phyloP scores from a whole-genome alignment of 345 rosid genomes.

The Clarkia xantiana region DNA sequence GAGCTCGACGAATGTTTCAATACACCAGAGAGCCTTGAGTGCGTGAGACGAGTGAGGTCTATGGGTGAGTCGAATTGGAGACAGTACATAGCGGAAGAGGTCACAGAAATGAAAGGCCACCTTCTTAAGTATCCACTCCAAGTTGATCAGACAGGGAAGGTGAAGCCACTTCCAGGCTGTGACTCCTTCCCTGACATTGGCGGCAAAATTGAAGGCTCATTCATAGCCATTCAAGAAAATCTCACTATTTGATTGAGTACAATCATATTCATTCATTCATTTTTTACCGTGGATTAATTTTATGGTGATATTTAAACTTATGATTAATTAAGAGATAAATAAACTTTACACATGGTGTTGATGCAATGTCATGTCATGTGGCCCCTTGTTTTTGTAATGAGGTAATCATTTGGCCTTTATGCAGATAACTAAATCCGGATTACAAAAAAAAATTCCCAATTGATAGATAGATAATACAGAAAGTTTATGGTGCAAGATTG shows the following conservation, averaged over 20 bases:
- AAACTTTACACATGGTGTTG: too few relatives aligned
- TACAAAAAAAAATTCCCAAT: too few relatives aligned
- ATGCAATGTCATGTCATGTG: too few relatives aligned
- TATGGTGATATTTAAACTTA: too few relatives aligned
- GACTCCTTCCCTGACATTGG: slow-evolving; percentile 79
- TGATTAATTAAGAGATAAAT: too few relatives aligned
- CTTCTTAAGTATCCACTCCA: slow-evolving; percentile 77
- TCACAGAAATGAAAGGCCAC: slow-evolving; percentile 61
- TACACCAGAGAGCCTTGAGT: slow-evolving; percentile 61
- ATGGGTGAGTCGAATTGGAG: slow-evolving; percentile 63
- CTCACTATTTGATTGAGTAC: slow-evolving; percentile 35
- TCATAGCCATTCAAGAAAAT: slow-evolving; percentile 51
- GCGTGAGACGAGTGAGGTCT: slow-evolving; percentile 50
- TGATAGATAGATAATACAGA: too few relatives aligned
- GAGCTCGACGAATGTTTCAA: slow-evolving; percentile 51
- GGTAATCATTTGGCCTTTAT: too few relatives aligned
- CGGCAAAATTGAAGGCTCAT: slow-evolving; percentile 64
- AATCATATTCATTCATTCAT: too few relatives aligned
- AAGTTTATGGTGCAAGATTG: too few relatives aligned
- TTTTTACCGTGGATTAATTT: too few relatives aligned
- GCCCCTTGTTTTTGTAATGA: too few relatives aligned
- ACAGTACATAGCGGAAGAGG: slow-evolving; percentile 41
- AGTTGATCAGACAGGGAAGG: slow-evolving; percentile 55
- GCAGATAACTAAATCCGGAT: too few relatives aligned
- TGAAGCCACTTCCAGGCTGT: slow-evolving; percentile 48